These are phyloP conservation scores for Pleomassaria siparia DNA, from an alignment of 2,329 filamentous ascomycete species.

Conservation along the genomic window DNA sequence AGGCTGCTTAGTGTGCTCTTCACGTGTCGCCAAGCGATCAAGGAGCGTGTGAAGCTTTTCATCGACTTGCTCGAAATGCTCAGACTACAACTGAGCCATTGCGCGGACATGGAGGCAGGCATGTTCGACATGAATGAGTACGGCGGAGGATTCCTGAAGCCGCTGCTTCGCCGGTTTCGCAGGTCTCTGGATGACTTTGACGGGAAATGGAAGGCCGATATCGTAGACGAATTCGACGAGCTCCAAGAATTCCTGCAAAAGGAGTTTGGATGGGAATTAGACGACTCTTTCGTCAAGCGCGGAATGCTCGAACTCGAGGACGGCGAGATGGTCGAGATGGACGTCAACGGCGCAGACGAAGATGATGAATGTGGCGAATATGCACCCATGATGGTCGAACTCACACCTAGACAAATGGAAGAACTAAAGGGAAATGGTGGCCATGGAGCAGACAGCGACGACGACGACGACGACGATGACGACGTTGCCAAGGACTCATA, in stretches of 20 bases:
- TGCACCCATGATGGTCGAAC: slow-evolving; percentile 62
- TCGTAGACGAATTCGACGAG: slow-evolving; percentile 57
- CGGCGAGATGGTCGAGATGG: slow-evolving; percentile 63
- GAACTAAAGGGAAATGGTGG: slow-evolving; percentile 35
- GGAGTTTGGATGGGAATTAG: slow-evolving; percentile 61
- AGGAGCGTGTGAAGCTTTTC: slow-evolving; percentile 54
- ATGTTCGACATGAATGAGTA: slow-evolving; percentile 61
- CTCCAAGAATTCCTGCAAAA: slow-evolving; percentile 57
- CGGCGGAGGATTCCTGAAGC: slow-evolving; percentile 55
- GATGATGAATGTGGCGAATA: slow-evolving; percentile 67
- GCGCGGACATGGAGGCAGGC: slow-evolving; percentile 61
- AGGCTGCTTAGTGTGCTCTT: slow-evolving; percentile 58
- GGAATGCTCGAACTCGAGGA: slow-evolving; percentile 65
- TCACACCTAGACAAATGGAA: slow-evolving; percentile 47
- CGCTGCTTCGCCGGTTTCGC: slow-evolving; percentile 56
- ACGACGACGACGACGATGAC: slow-evolving; percentile 18
- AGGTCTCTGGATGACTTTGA: slow-evolving; percentile 53
- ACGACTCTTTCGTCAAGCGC: slow-evolving; percentile 55
- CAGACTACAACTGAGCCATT: slow-evolving; percentile 56
- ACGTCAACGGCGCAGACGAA: slow-evolving; percentile 56
- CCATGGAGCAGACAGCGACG: slow-evolving; percentile 11
- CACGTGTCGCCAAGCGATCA: slow-evolving; percentile 57
- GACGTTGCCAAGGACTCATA: slow-evolving; percentile 20
- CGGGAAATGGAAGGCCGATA: slow-evolving; percentile 43
- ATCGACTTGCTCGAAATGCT: slow-evolving; percentile 53